Evolutionary conservation across 164 flowering plant genomes (phyloP).

Genomic region (Santalum album): DNA sequence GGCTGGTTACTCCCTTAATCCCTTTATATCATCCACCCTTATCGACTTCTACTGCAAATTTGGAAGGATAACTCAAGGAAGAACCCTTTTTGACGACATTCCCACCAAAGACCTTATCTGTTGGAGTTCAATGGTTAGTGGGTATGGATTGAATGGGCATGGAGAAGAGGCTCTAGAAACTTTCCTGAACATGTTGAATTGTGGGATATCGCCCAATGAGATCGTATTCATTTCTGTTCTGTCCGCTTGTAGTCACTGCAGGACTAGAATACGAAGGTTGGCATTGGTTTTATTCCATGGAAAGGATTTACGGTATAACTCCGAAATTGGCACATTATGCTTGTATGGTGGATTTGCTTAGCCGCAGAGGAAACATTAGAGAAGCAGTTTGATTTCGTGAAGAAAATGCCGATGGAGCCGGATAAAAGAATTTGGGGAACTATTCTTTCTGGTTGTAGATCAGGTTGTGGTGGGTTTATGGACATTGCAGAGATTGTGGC

Average conservation of each 20-base stretch:
- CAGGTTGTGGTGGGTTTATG: slow-evolving; percentile 13
- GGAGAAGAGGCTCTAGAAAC: slow-evolving; percentile 44
- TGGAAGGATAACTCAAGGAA: slow-evolving; percentile 38
- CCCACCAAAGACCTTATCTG: slow-evolving; percentile 40
- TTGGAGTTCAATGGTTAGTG: slow-evolving; percentile 69
- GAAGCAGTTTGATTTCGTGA: slow-evolving; percentile 43
- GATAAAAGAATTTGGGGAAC: slow-evolving; percentile 53
- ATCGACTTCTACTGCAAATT: slow-evolving; percentile 57
- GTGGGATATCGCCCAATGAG: slow-evolving; percentile 41
- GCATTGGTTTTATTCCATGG: slow-evolving; percentile 43
- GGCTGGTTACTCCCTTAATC: slow-evolving; percentile 32
- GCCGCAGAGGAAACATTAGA: slow-evolving; percentile 35
- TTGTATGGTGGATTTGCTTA: slow-evolving; percentile 64
- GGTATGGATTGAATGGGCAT: slow-evolving; percentile 53
- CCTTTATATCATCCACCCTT: slow-evolving; percentile 38
- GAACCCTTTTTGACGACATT: slow-evolving; percentile 32
- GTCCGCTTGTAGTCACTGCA: slow-evolving; percentile 59
- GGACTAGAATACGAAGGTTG: slow-evolving; percentile 50
- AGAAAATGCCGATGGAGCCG: slow-evolving; percentile 47
- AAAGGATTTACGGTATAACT: slow-evolving; percentile 28
- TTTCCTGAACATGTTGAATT: slow-evolving; percentile 40
- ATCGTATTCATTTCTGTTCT: slow-evolving; percentile 45
- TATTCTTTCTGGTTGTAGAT: slow-evolving; percentile 45
- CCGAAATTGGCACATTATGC: slow-evolving; percentile 54
- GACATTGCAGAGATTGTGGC: slow-evolving; percentile 43